These are phyloP conservation scores for Pseudogymnoascus sp. DNA, from an alignment of 2,329 filamentous ascomycete species.

Conservation along the genomic window DNA sequence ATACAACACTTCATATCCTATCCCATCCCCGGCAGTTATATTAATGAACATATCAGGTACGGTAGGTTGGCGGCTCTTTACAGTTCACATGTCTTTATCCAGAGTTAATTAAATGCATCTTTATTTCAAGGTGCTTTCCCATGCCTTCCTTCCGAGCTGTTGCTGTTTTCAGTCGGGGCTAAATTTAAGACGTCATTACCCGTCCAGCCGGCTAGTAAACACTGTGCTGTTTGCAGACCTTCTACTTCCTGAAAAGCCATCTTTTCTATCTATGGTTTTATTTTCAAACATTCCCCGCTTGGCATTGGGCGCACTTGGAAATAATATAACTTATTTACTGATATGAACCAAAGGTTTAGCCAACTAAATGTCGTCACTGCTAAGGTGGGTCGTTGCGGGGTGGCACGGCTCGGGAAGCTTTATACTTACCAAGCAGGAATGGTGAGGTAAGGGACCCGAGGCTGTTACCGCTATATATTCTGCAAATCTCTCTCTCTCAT, in stretches of 20 bases:
- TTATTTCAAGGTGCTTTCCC: background rate
- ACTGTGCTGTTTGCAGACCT: background rate
- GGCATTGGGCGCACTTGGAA: background rate
- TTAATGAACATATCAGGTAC: background rate
- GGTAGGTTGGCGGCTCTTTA: background rate
- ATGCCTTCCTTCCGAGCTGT: background rate
- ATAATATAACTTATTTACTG: background rate
- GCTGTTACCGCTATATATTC: constrained; percentile 1
- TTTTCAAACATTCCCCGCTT: background rate
- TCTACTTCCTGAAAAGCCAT: background rate
- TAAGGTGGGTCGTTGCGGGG: background rate
- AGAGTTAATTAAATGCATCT: background rate
- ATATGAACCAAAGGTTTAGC: background rate
- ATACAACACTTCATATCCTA: background rate
- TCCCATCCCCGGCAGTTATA: background rate
- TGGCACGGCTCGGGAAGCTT: background rate
- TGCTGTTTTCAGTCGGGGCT: background rate
- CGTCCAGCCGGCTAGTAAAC: background rate
- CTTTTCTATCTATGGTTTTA: background rate
- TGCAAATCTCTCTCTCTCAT: background rate
- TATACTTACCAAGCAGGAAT: background rate
- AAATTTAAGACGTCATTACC: background rate
- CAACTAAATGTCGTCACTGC: background rate
- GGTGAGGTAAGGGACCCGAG: background rate
- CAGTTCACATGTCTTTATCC: background rate